A percentile compares a stretch with the other conserved stretches of the same genome.
These are phyloP conservation scores for Fomitopsis pinicola DNA, from an alignment of 1,284 basidiomycete genomes.

Conservation along the genomic window DNA sequence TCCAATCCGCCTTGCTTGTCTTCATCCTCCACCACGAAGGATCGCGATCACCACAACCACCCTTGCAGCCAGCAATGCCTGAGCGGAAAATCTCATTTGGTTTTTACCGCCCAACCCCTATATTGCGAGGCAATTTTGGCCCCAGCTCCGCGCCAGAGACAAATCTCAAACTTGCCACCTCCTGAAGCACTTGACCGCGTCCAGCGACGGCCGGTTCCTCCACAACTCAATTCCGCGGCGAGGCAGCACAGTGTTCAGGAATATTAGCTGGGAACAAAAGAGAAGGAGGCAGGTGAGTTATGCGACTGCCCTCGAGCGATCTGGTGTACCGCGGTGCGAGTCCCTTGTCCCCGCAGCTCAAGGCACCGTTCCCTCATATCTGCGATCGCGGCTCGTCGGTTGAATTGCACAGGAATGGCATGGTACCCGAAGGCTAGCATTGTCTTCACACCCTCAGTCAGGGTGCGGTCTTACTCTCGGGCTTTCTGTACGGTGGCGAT, in stretches of 20 bases:
- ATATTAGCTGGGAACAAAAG: slow-evolving; percentile 60
- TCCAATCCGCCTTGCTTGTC: too few relatives aligned
- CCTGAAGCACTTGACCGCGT: slow-evolving; percentile 45
- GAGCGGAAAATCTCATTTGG: slow-evolving; percentile 63
- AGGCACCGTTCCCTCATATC: too few relatives aligned
- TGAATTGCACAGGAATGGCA: too few relatives aligned
- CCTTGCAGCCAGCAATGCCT: slow-evolving; percentile 23
- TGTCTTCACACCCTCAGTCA: too few relatives aligned
- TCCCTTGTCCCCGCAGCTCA: slow-evolving; percentile 50
- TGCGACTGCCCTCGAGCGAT: slow-evolving; percentile 68
- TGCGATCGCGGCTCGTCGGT: too few relatives aligned
- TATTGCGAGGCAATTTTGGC: slow-evolving; percentile 51
- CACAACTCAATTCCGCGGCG: slow-evolving; percentile 32
- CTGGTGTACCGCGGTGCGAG: slow-evolving; percentile 76
- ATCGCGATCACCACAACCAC: neutral
- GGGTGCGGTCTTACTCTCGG: too few relatives aligned
- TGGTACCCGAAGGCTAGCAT: too few relatives aligned
- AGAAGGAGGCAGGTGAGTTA: slow-evolving; percentile 58
- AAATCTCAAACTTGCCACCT: slow-evolving; percentile 53
- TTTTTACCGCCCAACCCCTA: slow-evolving; percentile 62
- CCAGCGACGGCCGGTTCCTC: slow-evolving; percentile 40
- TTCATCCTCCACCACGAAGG: neutral
- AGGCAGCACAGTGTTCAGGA: slow-evolving; percentile 24
- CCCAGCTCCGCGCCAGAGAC: slow-evolving; percentile 45
- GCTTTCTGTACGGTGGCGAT: too few relatives aligned